These are phyloP conservation scores for Rhizopogon vinicolor DNA, from an alignment of 768 basidiomycete genomes.

Conservation along the genomic window DNA sequence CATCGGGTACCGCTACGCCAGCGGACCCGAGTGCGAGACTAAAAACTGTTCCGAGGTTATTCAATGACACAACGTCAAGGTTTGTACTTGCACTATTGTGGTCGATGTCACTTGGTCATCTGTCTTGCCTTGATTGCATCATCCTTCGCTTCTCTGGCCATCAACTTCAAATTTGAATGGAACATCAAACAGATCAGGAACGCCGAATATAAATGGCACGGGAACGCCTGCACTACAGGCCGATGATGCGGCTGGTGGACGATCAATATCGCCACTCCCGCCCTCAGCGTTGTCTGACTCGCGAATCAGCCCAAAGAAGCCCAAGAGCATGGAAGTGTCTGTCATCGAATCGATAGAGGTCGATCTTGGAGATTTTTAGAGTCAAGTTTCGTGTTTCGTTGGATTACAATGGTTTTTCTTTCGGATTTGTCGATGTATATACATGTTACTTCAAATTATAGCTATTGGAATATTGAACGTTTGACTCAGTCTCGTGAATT, in stretches of 20 bases:
- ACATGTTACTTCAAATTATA: not conserved
- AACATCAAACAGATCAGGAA: slow-evolving; percentile 25
- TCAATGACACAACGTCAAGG: slow-evolving; percentile 56
- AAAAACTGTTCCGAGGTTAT: slow-evolving; percentile 57
- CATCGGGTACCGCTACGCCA: slow-evolving; percentile 35
- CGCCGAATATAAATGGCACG: slow-evolving; percentile 46
- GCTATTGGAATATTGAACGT: not conserved
- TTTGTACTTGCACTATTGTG: slow-evolving; percentile 28
- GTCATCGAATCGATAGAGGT: slow-evolving; percentile 67
- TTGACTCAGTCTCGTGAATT: no score
- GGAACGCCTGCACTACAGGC: slow-evolving; percentile 35
- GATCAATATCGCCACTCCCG: slow-evolving; percentile 33
- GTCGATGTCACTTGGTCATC: not conserved
- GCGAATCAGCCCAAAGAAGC: slow-evolving; percentile 22
- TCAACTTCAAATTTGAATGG: slow-evolving; percentile 2
- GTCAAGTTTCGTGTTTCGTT: slow-evolving; percentile 2
- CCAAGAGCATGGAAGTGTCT: slow-evolving; percentile 48
- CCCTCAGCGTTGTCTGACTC: slow-evolving; percentile 18
- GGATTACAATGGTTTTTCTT: not conserved
- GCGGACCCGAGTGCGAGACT: slow-evolving; percentile 64
- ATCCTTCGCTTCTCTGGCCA: slow-evolving; percentile 10
- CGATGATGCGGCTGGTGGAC: slow-evolving; percentile 19
- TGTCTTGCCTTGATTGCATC: slow-evolving; percentile 16
- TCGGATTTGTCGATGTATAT: not conserved
- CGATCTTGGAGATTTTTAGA: slow-evolving; percentile 75